Conservation (phyloP, 169 alveolate species). For the Plasmodium cynomolgi region DNA sequence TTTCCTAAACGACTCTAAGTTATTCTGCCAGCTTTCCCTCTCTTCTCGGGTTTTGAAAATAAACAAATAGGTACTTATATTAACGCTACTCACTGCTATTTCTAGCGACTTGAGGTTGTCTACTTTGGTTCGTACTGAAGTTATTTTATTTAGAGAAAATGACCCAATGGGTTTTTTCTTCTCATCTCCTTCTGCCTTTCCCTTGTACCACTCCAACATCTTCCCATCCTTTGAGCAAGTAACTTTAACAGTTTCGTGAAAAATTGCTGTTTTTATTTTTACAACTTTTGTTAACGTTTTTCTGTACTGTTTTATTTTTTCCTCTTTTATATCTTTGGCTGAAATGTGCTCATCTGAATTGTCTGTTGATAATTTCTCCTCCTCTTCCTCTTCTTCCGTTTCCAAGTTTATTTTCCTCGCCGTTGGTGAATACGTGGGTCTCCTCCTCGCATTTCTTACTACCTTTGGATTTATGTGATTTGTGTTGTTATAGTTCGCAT, state of each 20-base stretch:
- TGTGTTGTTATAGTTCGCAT: not conserved
- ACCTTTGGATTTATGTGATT: slow-evolving; percentile 28
- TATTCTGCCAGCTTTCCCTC: slow-evolving; percentile 84
- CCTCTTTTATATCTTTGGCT: slow-evolving; percentile 80
- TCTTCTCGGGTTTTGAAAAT: slow-evolving; percentile 83
- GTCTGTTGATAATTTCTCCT: slow-evolving; percentile 51
- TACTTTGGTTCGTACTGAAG: slow-evolving; percentile 80
- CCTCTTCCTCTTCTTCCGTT: slow-evolving; percentile 63
- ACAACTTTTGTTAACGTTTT: slow-evolving; percentile 79
- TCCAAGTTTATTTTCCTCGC: slow-evolving; percentile 44
- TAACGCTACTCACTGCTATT: slow-evolving; percentile 78
- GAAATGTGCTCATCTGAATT: slow-evolving; percentile 68
- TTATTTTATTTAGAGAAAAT: slow-evolving; percentile 75
- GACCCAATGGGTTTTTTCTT: slow-evolving; percentile 78
- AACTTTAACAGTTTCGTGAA: slow-evolving; percentile 81
- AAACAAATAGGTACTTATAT: slow-evolving; percentile 76
- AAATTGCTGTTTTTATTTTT: slow-evolving; percentile 81
- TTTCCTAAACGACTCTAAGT: slow-evolving; percentile 79
- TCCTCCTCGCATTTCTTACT: slow-evolving; percentile 53
- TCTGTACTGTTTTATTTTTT: slow-evolving; percentile 77
- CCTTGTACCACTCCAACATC: slow-evolving; percentile 81
- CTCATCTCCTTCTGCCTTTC: slow-evolving; percentile 78
- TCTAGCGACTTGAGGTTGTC: slow-evolving; percentile 81
- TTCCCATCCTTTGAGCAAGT: slow-evolving; percentile 84
- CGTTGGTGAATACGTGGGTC: slow-evolving; percentile 69